phyloP scores from a whole-genome alignment of 1,284 basidiomycete species.

The Puccinia coronata region DNA sequence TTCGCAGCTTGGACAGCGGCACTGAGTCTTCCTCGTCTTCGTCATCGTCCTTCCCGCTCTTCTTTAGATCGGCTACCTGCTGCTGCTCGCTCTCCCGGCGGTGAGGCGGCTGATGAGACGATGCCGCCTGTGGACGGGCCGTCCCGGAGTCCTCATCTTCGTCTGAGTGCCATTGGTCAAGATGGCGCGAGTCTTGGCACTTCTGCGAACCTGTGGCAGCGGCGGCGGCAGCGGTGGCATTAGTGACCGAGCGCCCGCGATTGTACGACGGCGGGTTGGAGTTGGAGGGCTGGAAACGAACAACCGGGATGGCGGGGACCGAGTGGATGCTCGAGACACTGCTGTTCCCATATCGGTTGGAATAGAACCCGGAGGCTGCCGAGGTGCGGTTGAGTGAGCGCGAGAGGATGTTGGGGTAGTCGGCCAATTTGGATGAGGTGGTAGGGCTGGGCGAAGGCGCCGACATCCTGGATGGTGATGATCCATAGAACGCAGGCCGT shows the following conservation, averaged over 20 bases:
- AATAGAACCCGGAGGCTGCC: not conserved
- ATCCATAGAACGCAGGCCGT: slow-evolving; percentile 46
- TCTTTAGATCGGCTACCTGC: not conserved
- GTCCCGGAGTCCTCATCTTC: slow-evolving; percentile 24
- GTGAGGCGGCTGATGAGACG: not conserved
- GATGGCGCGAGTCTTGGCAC: not conserved
- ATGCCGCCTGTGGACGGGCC: not conserved
- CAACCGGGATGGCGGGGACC: not conserved
- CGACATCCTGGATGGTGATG: slow-evolving; percentile 16
- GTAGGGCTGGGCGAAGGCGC: not conserved
- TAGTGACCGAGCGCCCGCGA: not conserved
- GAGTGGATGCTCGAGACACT: not conserved
- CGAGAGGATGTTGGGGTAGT: not conserved
- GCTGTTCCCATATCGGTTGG: not conserved
- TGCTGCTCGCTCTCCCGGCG: no score
- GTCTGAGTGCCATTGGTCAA: slow-evolving; percentile 38
- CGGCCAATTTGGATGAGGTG: not conserved
- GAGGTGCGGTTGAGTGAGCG: not conserved
- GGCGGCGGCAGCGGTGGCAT: not conserved
- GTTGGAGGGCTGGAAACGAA: not conserved
- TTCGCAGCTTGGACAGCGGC: slow-evolving; percentile 35
- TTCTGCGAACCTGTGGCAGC: not conserved
- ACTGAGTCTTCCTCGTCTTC: slow-evolving; percentile 13
- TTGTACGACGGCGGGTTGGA: not conserved
- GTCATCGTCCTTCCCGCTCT: not conserved